Evolutionary conservation across 139 green algal species (phyloP).

Genomic region (Chlamydomonas asymmetrica): DNA sequence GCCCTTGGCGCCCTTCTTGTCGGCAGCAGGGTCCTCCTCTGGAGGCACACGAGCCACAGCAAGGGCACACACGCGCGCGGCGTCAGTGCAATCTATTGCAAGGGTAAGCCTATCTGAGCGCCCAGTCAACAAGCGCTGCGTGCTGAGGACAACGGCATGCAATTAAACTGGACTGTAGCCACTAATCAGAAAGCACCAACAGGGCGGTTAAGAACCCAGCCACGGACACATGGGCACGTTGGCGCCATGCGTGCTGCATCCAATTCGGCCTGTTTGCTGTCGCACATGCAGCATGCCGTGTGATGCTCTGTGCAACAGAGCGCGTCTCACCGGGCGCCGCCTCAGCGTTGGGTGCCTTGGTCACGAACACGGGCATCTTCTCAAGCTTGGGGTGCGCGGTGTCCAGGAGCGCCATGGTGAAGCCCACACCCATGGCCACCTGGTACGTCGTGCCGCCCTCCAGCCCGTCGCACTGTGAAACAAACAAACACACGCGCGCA

Average conservation of each 20-base stretch:
- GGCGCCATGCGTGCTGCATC: neutral
- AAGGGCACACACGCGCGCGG: neutral
- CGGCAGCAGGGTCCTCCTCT: neutral
- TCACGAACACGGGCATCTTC: slow-evolving; percentile 17
- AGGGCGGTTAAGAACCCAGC: neutral
- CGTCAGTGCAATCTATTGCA: neutral
- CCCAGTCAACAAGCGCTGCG: no score
- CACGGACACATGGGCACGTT: slow-evolving; percentile 9
- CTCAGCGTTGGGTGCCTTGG: neutral
- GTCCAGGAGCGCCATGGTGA: slow-evolving; percentile 82
- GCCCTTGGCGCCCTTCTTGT: slow-evolving; percentile 20
- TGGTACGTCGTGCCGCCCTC: slow-evolving; percentile 53
- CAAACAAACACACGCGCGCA: no score
- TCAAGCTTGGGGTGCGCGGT: slow-evolving; percentile 25
- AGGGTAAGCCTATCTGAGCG: no score
- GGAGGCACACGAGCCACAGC: neutral
- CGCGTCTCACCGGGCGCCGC: no score
- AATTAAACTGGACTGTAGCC: no score
- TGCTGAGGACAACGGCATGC: no score
- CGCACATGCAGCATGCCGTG: no score
- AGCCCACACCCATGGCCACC: slow-evolving; percentile 78
- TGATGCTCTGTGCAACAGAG: no score
- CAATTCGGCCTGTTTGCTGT: no score
- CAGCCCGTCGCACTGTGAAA: slow-evolving; percentile 49
- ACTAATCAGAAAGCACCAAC: neutral